These are phyloP conservation scores for Rhizophlyctis rosea DNA, from an alignment of 192 early-diverging fungal species.

Conservation along the genomic window DNA sequence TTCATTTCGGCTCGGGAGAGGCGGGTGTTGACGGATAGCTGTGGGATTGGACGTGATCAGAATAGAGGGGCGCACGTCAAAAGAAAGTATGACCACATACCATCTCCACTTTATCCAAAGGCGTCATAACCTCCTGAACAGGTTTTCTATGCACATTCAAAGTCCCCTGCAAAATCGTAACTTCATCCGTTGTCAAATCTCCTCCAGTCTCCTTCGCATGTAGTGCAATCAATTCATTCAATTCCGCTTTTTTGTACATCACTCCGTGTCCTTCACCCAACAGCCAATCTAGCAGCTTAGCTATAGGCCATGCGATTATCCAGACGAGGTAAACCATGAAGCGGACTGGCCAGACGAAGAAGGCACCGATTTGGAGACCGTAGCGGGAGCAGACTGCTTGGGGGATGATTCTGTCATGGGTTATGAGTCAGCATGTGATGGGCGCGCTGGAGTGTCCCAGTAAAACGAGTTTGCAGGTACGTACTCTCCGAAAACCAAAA, in stretches of 20 bases:
- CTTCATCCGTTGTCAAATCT: slow-evolving; percentile 43
- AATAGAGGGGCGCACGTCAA: too few relatives aligned
- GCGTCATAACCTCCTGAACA: slow-evolving; percentile 45
- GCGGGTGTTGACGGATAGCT: slow-evolving; percentile 2
- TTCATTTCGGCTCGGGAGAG: slow-evolving; percentile 4
- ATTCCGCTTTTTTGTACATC: slow-evolving; percentile 55
- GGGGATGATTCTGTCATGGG: slow-evolving; percentile 77
- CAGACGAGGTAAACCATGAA: slow-evolving; percentile 51
- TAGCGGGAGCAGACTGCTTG: slow-evolving; percentile 84
- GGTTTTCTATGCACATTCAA: slow-evolving; percentile 43
- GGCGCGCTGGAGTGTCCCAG: too few relatives aligned
- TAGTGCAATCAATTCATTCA: slow-evolving; percentile 44
- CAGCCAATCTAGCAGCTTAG: slow-evolving; percentile 73
- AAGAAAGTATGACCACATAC: slow-evolving; percentile 9
- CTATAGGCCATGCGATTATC: slow-evolving; percentile 76
- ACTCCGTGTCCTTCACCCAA: slow-evolving; percentile 83
- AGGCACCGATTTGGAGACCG: slow-evolving; percentile 84
- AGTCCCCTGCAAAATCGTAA: slow-evolving; percentile 42
- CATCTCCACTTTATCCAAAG: slow-evolving; percentile 41
- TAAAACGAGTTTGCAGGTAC: slow-evolving; percentile 20
- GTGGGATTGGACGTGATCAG: background rate
- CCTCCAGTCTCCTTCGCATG: slow-evolving; percentile 46
- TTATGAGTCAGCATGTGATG: too few relatives aligned
- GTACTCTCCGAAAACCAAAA: slow-evolving; percentile 88
- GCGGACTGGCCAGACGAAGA: slow-evolving; percentile 72